Percentiles rank a stretch among this genome's conserved stretches.
Conservation (phyloP, 1,284 basidiomycete genomes). For the Cutaneotrichosporon arboriforme region DNA sequence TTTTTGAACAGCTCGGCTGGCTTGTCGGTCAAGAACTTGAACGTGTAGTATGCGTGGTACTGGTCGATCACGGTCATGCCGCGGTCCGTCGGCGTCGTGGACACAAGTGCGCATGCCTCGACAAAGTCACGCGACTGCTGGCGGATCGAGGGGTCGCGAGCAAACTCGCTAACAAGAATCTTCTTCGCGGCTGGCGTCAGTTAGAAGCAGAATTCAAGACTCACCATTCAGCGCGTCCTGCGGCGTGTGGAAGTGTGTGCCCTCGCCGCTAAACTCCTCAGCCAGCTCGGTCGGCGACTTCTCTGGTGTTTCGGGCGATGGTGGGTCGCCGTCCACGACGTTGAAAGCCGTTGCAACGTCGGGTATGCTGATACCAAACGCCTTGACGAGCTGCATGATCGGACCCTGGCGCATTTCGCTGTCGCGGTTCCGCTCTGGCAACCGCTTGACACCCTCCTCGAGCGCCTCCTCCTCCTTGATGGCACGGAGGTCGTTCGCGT, state of each 20-base stretch:
- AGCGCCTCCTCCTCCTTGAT: slow-evolving; percentile 62
- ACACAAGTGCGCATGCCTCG: slow-evolving; percentile 69
- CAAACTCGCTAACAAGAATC: slow-evolving; percentile 84
- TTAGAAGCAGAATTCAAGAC: too few relatives aligned
- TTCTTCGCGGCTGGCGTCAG: slow-evolving; percentile 55
- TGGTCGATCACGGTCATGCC: slow-evolving; percentile 88
- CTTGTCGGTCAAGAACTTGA: slow-evolving; percentile 91
- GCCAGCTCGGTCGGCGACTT: slow-evolving; percentile 39
- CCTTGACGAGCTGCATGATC: slow-evolving; percentile 39
- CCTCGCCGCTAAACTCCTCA: slow-evolving; percentile 39
- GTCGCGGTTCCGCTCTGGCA: slow-evolving; percentile 26
- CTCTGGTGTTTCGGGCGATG: slow-evolving; percentile 33
- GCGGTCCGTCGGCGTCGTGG: slow-evolving; percentile 81
- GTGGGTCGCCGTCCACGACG: slow-evolving; percentile 25
- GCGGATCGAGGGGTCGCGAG: slow-evolving; percentile 84
- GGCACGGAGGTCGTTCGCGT: slow-evolving; percentile 56
- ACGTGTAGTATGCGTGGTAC: slow-evolving; percentile 84
- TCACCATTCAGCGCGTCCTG: slow-evolving; percentile 31
- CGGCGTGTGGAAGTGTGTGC: slow-evolving; percentile 25
- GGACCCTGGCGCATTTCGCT: slow-evolving; percentile 35
- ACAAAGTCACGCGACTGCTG: slow-evolving; percentile 73
- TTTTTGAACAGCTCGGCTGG: slow-evolving; percentile 67
- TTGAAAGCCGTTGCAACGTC: slow-evolving; percentile 38
- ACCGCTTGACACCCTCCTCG: slow-evolving; percentile 55
- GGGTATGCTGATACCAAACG: slow-evolving; percentile 37